phyloP scores from a whole-genome alignment of 2,329 filamentous ascomycete genomes.

The Colletotrichum agaves region DNA sequence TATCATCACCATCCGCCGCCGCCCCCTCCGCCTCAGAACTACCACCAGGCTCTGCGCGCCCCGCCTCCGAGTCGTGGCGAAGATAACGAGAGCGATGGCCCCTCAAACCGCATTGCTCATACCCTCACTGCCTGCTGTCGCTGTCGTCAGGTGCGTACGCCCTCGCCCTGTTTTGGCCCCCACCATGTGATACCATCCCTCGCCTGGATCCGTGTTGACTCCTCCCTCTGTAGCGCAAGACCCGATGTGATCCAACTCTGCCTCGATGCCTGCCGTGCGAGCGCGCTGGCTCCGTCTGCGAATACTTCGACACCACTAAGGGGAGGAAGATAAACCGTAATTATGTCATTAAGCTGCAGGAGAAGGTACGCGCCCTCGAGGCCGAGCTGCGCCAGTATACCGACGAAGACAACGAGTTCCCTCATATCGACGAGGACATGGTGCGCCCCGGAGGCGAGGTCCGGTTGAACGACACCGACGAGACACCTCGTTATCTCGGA shows the following conservation, averaged over 20 bases:
- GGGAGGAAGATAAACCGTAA: constrained; percentile 86
- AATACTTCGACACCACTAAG: constrained; percentile 93
- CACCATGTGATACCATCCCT: constrained; percentile 13
- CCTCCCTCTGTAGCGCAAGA: constrained; percentile 78
- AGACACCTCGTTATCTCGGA: constrained; percentile 87
- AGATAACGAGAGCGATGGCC: constrained; percentile 60
- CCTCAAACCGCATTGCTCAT: constrained; percentile 75
- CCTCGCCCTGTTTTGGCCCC: constrained; percentile 35
- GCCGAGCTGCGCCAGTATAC: constrained; percentile 83
- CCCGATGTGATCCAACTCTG: constrained; percentile 91
- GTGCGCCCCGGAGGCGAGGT: constrained; percentile 88
- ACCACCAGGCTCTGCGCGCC: constrained; percentile 45
- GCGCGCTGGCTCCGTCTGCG: constrained; percentile 88
- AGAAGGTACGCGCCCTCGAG: constrained; percentile 84
- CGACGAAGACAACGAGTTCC: constrained; percentile 76
- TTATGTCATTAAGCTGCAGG: constrained; percentile 92
- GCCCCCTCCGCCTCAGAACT: constrained; percentile 39
- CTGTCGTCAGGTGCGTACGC: constrained; percentile 74
- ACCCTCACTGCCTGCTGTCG: constrained; percentile 84
- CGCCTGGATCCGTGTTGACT: constrained; percentile 23
- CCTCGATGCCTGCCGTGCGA: constrained; percentile 94
- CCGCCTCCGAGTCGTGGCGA: constrained; percentile 51
- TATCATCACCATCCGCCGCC: constrained; percentile 40
- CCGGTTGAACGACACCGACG: constrained; percentile 84
- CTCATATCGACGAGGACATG: constrained; percentile 82